phyloP scores from a whole-genome alignment of 805 yeast genomes.

The Candida boidinii region DNA sequence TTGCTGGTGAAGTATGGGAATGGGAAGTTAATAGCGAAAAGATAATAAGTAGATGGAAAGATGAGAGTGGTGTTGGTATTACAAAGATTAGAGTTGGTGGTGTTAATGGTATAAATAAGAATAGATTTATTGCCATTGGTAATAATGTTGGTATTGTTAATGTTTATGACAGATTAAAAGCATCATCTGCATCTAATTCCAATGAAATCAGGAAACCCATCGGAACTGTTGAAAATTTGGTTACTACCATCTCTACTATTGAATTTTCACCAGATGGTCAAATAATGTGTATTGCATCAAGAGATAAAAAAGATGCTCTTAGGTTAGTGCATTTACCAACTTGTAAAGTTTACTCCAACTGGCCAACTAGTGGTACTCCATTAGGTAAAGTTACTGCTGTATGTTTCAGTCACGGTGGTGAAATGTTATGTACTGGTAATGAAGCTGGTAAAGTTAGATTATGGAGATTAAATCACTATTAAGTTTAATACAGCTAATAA shows the following conservation, averaged over 20 bases:
- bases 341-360: conserved; percentile 79
- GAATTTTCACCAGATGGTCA: conserved; percentile 85
- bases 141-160: conserved; percentile 83
- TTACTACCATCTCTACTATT: conserved; percentile 69
- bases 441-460: conserved; percentile 85
- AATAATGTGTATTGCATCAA: conserved; percentile 73
- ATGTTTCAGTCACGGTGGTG: conserved; percentile 71
- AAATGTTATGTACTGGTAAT: conserved; percentile 83
- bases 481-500: no score
- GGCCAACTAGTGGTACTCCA: conserved; percentile 98
- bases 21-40: conserved; percentile 47
- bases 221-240: conserved; percentile 65
- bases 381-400: conserved; percentile 85
- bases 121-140: conserved; percentile 86
- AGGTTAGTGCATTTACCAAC: conserved; percentile 82
- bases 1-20: conserved; percentile 86
- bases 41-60: conserved; percentile 68
- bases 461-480: conserved; percentile 84
- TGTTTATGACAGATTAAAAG: conserved; percentile 54
- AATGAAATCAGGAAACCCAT: conserved; percentile 33
- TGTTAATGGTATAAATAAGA: no score
- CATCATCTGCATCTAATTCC: conserved; percentile 18
- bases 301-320: conserved; percentile 79
- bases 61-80: conserved; percentile 77
- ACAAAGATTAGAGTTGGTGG: conserved; percentile 74